A percentile compares a stretch with the other conserved stretches of the same genome.
Conservation (phyloP, 2,329 filamentous ascomycete species). For the Calonectria pauciramosa region DNA sequence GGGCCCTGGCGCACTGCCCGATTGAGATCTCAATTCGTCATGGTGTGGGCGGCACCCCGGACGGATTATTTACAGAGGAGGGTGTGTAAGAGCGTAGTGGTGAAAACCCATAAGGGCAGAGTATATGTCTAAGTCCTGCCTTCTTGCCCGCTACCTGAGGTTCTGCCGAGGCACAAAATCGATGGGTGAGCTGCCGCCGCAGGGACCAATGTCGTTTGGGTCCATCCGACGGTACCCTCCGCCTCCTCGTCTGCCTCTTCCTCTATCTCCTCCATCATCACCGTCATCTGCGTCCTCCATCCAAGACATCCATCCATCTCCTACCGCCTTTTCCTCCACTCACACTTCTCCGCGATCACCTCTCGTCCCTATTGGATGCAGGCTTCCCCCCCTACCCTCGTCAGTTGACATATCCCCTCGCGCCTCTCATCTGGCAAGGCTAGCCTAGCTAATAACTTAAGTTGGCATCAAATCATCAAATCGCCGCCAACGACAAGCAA, state of each 20-base stretch:
- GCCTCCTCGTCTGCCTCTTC: background rate
- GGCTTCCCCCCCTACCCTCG: background rate
- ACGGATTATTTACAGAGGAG: conserved; percentile 4
- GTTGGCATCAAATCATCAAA: conserved; percentile 9
- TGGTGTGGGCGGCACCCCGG: conserved; percentile 28
- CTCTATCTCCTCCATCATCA: background rate
- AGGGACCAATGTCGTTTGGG: background rate
- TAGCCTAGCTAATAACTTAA: conserved; percentile 10
- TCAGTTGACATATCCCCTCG: conserved; percentile 7
- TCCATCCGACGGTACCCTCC: background rate
- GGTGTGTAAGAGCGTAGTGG: conserved; percentile 2
- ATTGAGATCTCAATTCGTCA: conserved; percentile 45
- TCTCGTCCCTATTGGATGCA: background rate
- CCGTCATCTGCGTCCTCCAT: background rate
- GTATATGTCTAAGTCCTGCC: background rate
- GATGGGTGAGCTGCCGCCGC: background rate
- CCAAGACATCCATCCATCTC: background rate
- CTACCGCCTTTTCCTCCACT: conserved; percentile 13
- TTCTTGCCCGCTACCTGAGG: background rate
- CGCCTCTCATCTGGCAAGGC: conserved; percentile 8
- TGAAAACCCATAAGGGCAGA: background rate
- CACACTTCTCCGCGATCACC: conserved; percentile 6
- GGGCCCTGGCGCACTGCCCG: conserved; percentile 39
- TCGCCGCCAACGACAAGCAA: conserved; percentile 25
- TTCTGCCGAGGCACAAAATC: background rate